Base-by-base conservation (phyloP, 179 eudicot species). In the Spinacia oleracea region DNA sequence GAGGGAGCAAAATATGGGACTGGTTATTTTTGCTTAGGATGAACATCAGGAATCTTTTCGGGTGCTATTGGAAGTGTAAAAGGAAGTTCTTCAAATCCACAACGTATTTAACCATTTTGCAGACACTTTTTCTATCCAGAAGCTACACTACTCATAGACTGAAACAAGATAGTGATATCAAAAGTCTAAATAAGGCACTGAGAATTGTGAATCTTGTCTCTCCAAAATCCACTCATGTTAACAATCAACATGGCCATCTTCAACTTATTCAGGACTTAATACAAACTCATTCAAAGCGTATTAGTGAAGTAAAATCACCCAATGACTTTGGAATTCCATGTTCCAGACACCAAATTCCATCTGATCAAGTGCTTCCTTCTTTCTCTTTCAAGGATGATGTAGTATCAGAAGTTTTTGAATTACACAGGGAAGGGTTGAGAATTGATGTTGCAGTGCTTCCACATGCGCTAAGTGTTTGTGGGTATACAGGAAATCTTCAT, bases 391-490 rank as follows among this genome's bases (percentile, higher is more conserved):
- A 70, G 78, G 79, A 70, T 11, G 67, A 83, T 79, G 77, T 79
- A 56, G 34, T 81, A 76, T 75, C 70, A 21, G 53, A 73, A 21
- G 43, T 82, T 67, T 56, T 65, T 74, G 74, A 46, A 23, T 64
- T 79, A 31, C 87, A 84, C 50, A 77, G 79, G 60, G 65, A 77
- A 82, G 83, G 87, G 67, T 15, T 82, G 58, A 80, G 71, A 76
- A 66, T 78, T 68, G 84, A 88, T 75, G 83, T 77, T 46, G 79
- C 63, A 32, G 45, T 80, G 63, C 66, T 86, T 40, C 85, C 89
- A 56, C 74, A 68, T 29, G 87, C 83, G 40, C 53, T 88, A 72
- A 85, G 89, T 75, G 84, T 60, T 21, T 83, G 89, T 65, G 82
- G 82, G 50, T 59, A 38, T 70, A 21, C 8, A 31, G 75, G 73